These are phyloP conservation scores for Trichosporon inkin DNA, from an alignment of 1,284 basidiomycete species.

Conservation along the genomic window DNA sequence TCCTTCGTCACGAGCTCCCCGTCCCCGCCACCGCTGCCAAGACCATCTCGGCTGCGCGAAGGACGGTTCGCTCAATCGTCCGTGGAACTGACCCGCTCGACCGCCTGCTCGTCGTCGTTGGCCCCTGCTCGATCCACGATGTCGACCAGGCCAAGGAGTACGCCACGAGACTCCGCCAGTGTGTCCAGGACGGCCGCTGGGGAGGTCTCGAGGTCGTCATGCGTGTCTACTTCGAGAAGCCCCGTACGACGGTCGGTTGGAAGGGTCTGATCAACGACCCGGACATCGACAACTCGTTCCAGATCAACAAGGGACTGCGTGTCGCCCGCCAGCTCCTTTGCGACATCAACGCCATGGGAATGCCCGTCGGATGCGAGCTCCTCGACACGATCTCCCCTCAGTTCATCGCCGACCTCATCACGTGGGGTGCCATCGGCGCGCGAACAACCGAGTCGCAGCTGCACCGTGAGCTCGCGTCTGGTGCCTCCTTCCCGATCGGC, in stretches of 20 bases:
- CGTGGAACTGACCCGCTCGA: slow-evolving; percentile 68
- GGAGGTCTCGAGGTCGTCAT: slow-evolving; percentile 81
- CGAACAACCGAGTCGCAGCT: slow-evolving; percentile 95
- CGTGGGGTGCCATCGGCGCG: slow-evolving; percentile 97
- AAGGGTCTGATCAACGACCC: slow-evolving; percentile 88
- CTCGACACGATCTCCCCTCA: slow-evolving; percentile 65
- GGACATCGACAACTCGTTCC: slow-evolving; percentile 49
- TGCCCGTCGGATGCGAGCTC: slow-evolving; percentile 85
- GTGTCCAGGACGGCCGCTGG: slow-evolving; percentile 60
- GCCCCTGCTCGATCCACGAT: slow-evolving; percentile 94
- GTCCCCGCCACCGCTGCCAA: slow-evolving; percentile 49
- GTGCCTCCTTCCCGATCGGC: slow-evolving; percentile 54
- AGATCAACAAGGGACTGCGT: slow-evolving; percentile 96
- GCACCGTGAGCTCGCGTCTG: slow-evolving; percentile 61
- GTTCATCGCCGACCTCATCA: slow-evolving; percentile 91
- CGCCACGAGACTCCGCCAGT: slow-evolving; percentile 67
- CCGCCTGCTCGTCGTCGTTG: slow-evolving; percentile 81
- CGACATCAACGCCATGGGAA: slow-evolving; percentile 76
- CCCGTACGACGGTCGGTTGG: slow-evolving; percentile 76
- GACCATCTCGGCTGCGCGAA: slow-evolving; percentile 75
- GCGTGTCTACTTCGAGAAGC: slow-evolving; percentile 81
- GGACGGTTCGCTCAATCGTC: slow-evolving; percentile 69
- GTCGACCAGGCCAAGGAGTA: slow-evolving; percentile 86
- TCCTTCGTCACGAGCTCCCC: slow-evolving; percentile 78
- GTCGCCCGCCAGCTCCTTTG: slow-evolving; percentile 82